Evolutionary conservation across 129 eudicot species (phyloP).

Genomic region (Chrysanthemum seticuspe): DNA sequence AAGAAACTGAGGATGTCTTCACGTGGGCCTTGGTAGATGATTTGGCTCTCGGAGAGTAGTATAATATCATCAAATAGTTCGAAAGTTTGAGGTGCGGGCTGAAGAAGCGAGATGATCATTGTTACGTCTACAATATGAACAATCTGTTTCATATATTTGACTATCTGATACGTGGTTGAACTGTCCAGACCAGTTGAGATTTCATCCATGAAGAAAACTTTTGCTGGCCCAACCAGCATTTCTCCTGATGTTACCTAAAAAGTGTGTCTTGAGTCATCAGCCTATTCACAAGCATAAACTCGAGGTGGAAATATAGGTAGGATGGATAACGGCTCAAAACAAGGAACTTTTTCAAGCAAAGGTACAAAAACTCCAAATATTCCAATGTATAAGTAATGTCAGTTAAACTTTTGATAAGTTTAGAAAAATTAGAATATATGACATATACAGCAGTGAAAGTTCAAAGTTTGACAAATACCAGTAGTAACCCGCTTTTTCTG

Average conservation of each 20-base stretch:
- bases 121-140: slow-evolving; percentile 26
- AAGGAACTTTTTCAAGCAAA: not conserved
- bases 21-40: slow-evolving; percentile 24
- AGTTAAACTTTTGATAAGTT: no score
- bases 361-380: not conserved
- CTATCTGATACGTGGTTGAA: slow-evolving; percentile 25
- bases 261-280: not conserved
- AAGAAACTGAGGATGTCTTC: slow-evolving; percentile 19
- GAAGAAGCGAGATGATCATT: slow-evolving; percentile 25
- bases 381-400: no score
- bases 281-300: not conserved
- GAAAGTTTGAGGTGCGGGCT: slow-evolving; percentile 26
- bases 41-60: slow-evolving; percentile 23
- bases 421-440: no score
- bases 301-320: not conserved
- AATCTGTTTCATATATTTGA: slow-evolving; percentile 20
- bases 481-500: slow-evolving; percentile 18
- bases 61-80: slow-evolving; percentile 22
- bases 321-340: not conserved
- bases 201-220: slow-evolving; percentile 28
- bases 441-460: no score
- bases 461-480: not conserved
- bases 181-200: slow-evolving; percentile 31
- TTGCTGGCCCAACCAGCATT: slow-evolving; percentile 29
- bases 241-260: slow-evolving; percentile 14